Evolutionary conservation across 257 asterid species (phyloP), one percentile per base, ranked within the genome.

Genomic region (Plantago major): DNA sequence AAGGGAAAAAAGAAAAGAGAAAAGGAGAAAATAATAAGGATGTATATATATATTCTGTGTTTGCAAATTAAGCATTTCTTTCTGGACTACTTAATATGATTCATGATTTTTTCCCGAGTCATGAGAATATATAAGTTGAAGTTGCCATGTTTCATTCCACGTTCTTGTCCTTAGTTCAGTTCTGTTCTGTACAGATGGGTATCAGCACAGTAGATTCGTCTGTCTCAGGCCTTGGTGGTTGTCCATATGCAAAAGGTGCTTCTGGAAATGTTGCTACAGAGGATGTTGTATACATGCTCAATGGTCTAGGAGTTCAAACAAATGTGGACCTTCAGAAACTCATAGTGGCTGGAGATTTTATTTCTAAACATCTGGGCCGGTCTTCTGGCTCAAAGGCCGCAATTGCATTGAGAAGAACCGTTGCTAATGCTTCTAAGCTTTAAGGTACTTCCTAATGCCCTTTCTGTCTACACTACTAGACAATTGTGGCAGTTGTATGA

Each of bases 241-340:
- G 97, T 63, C 99, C 99, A 1, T 92, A 89, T 63, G 99, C 99
- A 38, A 89, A 89, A 81, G 99, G 99, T 58, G 99, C 99, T 62
- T 68, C 96, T 0, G 96, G 99, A 51, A 92, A 92, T 68, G 99
- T 89, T 48, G 99, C 97, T 15, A 92, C 97, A 0, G 99, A 92
- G 82, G 99, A 92, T 58, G 99, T 92, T 11, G 83, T 92, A 18
- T 92, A 89, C 58, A 86, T 92, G 99, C 95, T 89, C 9, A 74
- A 86, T 62, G 99, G 97, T 30, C 54, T 92, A 55, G 97, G 97
- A 42, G 86, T 86, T 60, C 72, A 76, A 76, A 92, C 97, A 53
- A 76, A 81, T 60, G 94, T 89, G 28, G 95, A 92, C 78, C 67
- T 92, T 55, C 18, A 63, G 43, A 84, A 81, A 70, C 85, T 92